A percentile compares a stretch with the other conserved stretches of the same genome.
Evolutionary conservation across 2,329 filamentous ascomycete species (phyloP).

Genomic region (Trichoderma arundinaceum): DNA sequence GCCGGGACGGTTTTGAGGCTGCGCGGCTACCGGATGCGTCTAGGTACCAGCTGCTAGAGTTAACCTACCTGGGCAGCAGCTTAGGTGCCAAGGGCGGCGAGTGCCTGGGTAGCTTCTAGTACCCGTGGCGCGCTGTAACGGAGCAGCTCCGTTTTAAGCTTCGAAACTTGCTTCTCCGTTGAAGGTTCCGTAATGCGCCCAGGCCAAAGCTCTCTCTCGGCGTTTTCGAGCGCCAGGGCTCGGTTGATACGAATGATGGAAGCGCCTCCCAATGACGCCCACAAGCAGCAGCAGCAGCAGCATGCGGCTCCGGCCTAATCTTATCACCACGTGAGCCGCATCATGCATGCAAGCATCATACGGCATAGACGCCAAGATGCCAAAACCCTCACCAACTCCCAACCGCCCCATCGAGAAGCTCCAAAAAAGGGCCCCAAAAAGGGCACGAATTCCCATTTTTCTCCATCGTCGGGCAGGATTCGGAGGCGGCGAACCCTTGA

Average conservation of each 20-base stretch:
- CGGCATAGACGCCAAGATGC: neutral
- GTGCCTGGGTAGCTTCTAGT: no score
- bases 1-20: conserved; percentile 12
- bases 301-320: conserved; percentile 1
- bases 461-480: conserved; percentile 9
- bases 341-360: conserved; percentile 27
- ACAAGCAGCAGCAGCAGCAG: neutral
- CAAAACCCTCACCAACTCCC: no score
- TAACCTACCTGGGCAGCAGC: no score
- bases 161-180: no score
- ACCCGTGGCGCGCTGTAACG: neutral
- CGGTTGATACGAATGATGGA: no score
- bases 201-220: no score
- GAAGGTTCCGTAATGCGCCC: no score
- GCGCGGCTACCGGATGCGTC: conserved; percentile 26
- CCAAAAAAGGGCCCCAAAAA: neutral
- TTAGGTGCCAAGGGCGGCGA: no score
- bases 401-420: no score
- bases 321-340: conserved; percentile 32
- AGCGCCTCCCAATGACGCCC: neutral
- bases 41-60: neutral
- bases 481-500: neutral
- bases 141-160: no score
- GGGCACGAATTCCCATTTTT: neutral
- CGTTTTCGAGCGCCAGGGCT: no score